Conservation (phyloP, 495 filamentous ascomycete species). For the Neurospora sp. region DNA sequence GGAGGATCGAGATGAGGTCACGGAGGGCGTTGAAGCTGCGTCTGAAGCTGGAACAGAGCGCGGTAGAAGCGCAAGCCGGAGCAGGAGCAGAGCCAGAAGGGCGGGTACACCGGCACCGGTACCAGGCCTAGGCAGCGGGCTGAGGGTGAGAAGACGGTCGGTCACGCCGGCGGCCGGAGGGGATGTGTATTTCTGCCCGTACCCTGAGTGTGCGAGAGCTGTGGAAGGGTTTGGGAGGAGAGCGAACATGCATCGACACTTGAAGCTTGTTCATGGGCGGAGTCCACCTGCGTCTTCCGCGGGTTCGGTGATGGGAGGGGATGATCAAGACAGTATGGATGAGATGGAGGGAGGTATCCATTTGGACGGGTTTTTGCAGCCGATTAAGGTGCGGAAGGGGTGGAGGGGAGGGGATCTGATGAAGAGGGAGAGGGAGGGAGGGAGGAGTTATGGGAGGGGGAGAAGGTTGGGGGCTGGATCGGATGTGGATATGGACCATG, state of each 20-base stretch:
- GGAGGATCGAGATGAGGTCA: no score
- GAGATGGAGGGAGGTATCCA: constrained; percentile 46
- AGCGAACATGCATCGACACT: constrained; percentile 17
- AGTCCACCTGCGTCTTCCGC: background rate
- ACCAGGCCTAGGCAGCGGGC: background rate
- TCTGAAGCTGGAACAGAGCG: background rate
- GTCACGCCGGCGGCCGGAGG: background rate
- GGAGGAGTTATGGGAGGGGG: background rate
- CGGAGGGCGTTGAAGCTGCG: no score
- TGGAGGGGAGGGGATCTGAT: constrained; percentile 19
- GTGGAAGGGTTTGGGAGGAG: constrained; percentile 6
- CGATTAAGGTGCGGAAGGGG: constrained; percentile 26
- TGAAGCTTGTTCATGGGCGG: constrained; percentile 25
- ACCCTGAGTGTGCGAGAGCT: constrained; percentile 9
- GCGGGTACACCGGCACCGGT: background rate
- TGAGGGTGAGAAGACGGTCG: background rate
- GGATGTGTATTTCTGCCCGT: constrained; percentile 10
- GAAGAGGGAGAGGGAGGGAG: background rate
- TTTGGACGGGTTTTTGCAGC: constrained; percentile 40
- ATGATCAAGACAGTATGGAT: constrained; percentile 29
- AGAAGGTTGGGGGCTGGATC: background rate
- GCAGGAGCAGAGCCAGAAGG: constrained; percentile 1
- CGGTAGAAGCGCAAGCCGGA: constrained; percentile 1
- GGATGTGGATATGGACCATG: background rate
- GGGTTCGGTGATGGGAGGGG: constrained; percentile 5